Percentiles rank a stretch among this genome's conserved stretches.
These are phyloP conservation scores for Xylaria scruposa DNA, from an alignment of 495 filamentous ascomycete genomes.

Conservation along the genomic window DNA sequence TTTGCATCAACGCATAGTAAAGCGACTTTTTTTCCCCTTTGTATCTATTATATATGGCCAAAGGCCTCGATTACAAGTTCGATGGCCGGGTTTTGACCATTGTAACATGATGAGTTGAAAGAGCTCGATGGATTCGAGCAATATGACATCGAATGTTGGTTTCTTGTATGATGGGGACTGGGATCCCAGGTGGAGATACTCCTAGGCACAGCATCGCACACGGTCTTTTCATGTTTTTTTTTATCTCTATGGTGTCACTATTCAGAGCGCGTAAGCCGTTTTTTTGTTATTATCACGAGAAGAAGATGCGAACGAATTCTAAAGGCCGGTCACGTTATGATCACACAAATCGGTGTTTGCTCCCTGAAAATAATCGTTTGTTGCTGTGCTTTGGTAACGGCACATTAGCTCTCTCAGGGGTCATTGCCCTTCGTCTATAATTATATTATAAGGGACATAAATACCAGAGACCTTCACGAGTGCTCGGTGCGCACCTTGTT, in stretches of 20 bases:
- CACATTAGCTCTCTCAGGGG: neutral
- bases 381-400: neutral
- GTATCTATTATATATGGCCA: constrained; percentile 47
- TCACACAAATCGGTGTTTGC: neutral
- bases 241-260: neutral
- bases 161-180: constrained; percentile 19
- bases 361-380: neutral
- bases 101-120: constrained; percentile 19
- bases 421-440: neutral
- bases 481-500: neutral
- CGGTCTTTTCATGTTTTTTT: constrained; percentile 14
- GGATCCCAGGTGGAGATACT: constrained; percentile 16
- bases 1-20: constrained; percentile 30
- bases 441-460: neutral
- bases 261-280: constrained; percentile 5
- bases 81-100: constrained; percentile 5
- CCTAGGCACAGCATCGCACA: constrained; percentile 25
- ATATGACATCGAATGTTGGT: neutral
- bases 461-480: neutral
- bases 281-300: constrained; percentile 4
- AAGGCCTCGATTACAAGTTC: constrained; percentile 22
- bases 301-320: constrained; percentile 14
- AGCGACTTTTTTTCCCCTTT: constrained; percentile 41
- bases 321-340: neutral
- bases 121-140: constrained; percentile 16